These are phyloP conservation scores for Gracilaria vermiculophylla DNA, from an alignment of 23 red algal species.

Conservation along the genomic window DNA sequence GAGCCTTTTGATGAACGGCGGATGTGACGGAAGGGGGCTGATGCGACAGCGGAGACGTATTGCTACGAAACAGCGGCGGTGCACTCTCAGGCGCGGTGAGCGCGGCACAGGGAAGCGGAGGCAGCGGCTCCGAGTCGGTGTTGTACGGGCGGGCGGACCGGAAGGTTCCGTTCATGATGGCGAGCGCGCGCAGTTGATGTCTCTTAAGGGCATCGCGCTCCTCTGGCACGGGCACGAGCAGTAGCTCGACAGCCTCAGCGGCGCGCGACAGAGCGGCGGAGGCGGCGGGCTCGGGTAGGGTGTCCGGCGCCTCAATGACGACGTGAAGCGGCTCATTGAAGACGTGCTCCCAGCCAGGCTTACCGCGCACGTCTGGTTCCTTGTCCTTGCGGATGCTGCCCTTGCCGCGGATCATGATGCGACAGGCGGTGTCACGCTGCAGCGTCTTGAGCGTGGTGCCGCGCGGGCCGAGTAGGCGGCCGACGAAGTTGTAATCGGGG, in stretches of 20 bases:
- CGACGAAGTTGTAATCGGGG: conserved; percentile 98
- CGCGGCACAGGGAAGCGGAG: not conserved
- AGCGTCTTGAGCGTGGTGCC: conserved; percentile 93
- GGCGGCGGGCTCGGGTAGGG: conserved; percentile 76
- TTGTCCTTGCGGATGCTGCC: conserved; percentile 97
- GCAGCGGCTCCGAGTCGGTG: not conserved
- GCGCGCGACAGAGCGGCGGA: conserved; percentile 73
- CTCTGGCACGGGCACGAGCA: conserved; percentile 91
- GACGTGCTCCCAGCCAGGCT: conserved; percentile 96
- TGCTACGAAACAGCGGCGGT: not conserved
- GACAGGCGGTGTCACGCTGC: conserved; percentile 82
- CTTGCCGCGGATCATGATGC: conserved; percentile 98
- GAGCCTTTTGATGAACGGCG: not conserved
- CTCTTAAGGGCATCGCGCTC: conserved; percentile 89
- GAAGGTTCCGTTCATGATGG: conserved; percentile 94
- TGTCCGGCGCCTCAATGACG: conserved; percentile 79
- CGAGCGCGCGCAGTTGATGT: conserved; percentile 91
- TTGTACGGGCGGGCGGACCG: conserved; percentile 17
- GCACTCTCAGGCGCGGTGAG: not conserved
- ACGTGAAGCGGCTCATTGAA: conserved; percentile 96
- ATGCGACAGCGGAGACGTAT: not conserved
- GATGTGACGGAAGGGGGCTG: not conserved
- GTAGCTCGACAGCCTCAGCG: conserved; percentile 87
- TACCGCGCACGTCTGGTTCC: conserved; percentile 89
- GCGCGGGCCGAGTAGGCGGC: conserved; percentile 87